Base-by-base conservation (phyloP, 2,329 filamentous ascomycete species). In the Fusarium caatingaense region DNA sequence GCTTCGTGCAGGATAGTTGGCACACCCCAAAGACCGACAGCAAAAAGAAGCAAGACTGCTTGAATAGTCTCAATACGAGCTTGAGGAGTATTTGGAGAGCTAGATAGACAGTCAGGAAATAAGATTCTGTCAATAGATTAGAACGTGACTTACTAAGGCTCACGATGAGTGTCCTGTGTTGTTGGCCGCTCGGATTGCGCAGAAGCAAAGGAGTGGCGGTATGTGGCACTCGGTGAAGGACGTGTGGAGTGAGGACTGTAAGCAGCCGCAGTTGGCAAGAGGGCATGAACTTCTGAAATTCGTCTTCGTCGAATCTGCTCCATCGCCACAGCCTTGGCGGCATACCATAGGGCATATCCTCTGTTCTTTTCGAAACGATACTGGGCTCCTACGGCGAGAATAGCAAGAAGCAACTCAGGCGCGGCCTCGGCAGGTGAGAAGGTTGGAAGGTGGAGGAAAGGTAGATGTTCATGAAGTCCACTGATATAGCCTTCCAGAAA, bases 401-500 rank as follows among this genome's bases (percentile, higher is more conserved):
- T 86, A 1, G 90, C 90, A 28, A 93, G 80, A 8, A 92, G 80
- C 6, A 93, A 80, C 76, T 93, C 91, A 1, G 90, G 86, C 1
- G 89, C 87, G n/a, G 88, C 84, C n/a, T 89, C 86, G 10, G 86
- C 86, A 1, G 89, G 85, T 3, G 84, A 83, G 48, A 93, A 82
- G 0, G 90, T 92, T 0, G 91, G 88, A 8, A 92, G 80, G 75
- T 93, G 91, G 28, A 93, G 81, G 65, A 93, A 85, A 1, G 85
- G 85, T 1, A 87, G 74, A 64, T 86, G 83, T 55, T 86, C 84
- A 58, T 87, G 85, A 61, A 93, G 92, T 0, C 90, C 90, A 61
- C 85, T 87, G 56, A 92, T 86, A 72, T 92, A 93, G 2, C 90
- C 90, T 62, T 91, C 89, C 32, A 93, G 79, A 66, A 92, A 93